Conservation (phyloP, 306 rosid genomes). For the Malus fusca region DNA sequence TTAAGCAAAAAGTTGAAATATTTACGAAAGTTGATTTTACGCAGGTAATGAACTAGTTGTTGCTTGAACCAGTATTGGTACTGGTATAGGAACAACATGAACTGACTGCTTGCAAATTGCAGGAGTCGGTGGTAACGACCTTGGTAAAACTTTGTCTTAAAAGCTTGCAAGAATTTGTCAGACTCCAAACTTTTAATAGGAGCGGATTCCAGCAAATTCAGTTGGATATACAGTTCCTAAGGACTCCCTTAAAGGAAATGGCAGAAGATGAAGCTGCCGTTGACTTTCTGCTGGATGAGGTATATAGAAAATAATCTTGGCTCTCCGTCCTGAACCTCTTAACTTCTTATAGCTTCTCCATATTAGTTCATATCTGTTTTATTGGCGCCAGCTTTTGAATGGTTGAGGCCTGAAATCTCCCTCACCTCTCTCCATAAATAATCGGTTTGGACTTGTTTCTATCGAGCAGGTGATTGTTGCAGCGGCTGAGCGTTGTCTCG, state of each 20-base stretch:
- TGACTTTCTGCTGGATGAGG: constrained; percentile 95
- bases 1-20: constrained; percentile 89
- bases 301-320: constrained; percentile 4
- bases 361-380: background rate
- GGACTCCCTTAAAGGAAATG: constrained; percentile 65
- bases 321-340: background rate
- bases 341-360: background rate
- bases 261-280: constrained; percentile 86
- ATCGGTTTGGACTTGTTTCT: background rate
- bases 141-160: constrained; percentile 80
- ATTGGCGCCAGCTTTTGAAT: background rate
- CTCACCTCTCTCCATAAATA: background rate
- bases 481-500: constrained; percentile 87
- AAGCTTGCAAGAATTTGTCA: constrained; percentile 81
- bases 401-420: background rate
- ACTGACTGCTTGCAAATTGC: constrained; percentile 27
- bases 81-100: constrained; percentile 16
- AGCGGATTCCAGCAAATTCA: constrained; percentile 99
- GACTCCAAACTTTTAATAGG: constrained; percentile 80
- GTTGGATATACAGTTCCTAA: constrained; percentile 76
- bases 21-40: constrained; percentile 87
- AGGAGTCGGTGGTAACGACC: constrained; percentile 81
- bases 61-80: constrained; percentile 10
- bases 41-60: constrained; percentile 49
- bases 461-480: constrained; percentile 75